A percentile compares a stretch with the other conserved stretches of the same genome.
Conservation (phyloP, 148 eudicot species). For the Pharnaceum exiguum region DNA sequence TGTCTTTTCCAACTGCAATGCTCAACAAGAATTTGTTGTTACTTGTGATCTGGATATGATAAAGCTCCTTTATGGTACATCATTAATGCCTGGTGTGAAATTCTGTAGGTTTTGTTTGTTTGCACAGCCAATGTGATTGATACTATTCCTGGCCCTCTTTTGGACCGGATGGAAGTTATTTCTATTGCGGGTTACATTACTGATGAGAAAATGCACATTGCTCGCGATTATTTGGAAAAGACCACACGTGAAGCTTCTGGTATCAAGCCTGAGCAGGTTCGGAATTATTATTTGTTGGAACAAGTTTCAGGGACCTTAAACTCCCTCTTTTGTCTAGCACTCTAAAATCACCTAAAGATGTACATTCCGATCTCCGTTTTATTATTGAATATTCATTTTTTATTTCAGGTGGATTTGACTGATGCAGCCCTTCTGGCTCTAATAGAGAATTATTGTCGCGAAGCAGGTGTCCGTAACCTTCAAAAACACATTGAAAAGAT, state of each 20-base stretch:
- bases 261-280: conserved; percentile 84
- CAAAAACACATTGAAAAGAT: conserved; percentile 98
- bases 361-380: too few species aligned
- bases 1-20: too few species aligned
- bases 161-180: conserved; percentile 99
- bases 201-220: conserved; percentile 98
- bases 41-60: too few species aligned
- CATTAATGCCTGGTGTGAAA: conserved; percentile 1
- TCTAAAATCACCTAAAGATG: too few species aligned
- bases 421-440: conserved; percentile 87
- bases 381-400: neutral
- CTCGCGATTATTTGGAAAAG: conserved; percentile 94
- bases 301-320: too few species aligned
- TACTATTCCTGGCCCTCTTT: conserved; percentile 77
- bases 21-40: too few species aligned
- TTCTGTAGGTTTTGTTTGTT: conserved; percentile 90
- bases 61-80: neutral
- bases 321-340: too few species aligned
- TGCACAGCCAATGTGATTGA: conserved; percentile 98
- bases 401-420: conserved; percentile 82
- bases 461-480: conserved; percentile 96
- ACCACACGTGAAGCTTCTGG: conserved; percentile 89
- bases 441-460: conserved; percentile 91
- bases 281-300: neutral
- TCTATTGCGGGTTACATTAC: conserved; percentile 94